phyloP scores from a whole-genome alignment of 2,329 filamentous ascomycete species.

The Alternaria conjuncta region DNA sequence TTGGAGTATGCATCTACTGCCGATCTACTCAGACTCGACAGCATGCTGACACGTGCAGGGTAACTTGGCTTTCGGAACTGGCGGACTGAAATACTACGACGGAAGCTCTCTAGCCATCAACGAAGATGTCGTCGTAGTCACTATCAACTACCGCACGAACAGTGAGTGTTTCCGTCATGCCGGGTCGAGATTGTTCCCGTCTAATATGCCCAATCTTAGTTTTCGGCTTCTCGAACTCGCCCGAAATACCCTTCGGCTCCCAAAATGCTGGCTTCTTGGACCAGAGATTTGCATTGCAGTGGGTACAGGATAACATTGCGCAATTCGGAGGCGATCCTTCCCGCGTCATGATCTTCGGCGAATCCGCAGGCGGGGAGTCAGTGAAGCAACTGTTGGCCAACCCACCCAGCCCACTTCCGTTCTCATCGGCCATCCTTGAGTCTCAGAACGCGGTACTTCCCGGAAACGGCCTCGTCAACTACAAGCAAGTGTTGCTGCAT shows the following conservation, averaged over 20 bases:
- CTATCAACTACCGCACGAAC: conserved; percentile 35
- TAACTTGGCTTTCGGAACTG: conserved; percentile 26
- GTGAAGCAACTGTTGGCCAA: conserved; percentile 24
- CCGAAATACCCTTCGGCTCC: conserved; percentile 18
- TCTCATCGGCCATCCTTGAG: conserved; percentile 33
- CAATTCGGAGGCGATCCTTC: conserved; percentile 48
- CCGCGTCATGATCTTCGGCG: conserved; percentile 55
- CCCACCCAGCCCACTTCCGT: conserved; percentile 20
- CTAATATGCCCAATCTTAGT: conserved; percentile 3
- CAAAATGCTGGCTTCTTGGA: conserved; percentile 62
- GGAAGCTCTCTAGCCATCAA: conserved; percentile 32
- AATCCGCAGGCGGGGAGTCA: conserved; percentile 32
- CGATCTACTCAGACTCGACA: not conserved
- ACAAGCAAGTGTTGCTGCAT: conserved; percentile 10
- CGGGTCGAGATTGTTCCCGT: rapidly evolving
- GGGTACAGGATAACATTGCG: conserved; percentile 58
- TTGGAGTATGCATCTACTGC: not conserved
- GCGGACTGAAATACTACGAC: conserved; percentile 22
- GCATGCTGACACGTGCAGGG: conserved; percentile 23
- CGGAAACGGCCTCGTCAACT: conserved; percentile 12
- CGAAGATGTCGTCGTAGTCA: conserved; percentile 32
- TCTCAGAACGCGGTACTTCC: conserved; percentile 19
- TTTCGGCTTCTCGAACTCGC: conserved; percentile 28
- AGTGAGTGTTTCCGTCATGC: not conserved
- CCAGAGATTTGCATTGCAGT: conserved; percentile 60